These are phyloP conservation scores for Lentinula edodes DNA, from an alignment of 768 basidiomycete species.

Conservation along the genomic window DNA sequence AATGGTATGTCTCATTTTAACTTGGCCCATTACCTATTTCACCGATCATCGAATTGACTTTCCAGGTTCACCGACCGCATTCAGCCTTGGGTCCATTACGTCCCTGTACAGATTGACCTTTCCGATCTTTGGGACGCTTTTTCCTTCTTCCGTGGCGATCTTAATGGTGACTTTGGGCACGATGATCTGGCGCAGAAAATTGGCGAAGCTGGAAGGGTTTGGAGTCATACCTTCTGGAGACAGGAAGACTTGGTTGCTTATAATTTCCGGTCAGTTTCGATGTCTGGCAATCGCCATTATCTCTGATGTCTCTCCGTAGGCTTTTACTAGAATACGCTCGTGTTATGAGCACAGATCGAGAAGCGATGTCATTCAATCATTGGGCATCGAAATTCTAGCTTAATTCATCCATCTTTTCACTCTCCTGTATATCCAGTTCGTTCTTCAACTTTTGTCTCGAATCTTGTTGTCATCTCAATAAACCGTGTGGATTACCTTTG, in stretches of 20 bases:
- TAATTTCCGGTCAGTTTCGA: conserved; percentile 35
- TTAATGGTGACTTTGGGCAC: conserved; percentile 51
- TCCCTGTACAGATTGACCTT: conserved; percentile 62
- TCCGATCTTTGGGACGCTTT: conserved; percentile 67
- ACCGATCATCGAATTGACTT: not conserved
- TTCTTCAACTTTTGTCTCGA: too few species aligned
- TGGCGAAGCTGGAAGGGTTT: conserved; percentile 42
- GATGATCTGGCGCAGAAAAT: conserved; percentile 53
- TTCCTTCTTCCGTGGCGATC: conserved; percentile 67
- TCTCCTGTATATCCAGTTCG: too few species aligned
- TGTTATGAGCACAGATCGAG: conserved; percentile 37
- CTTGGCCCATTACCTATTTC: not conserved
- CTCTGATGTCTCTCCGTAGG: conserved; percentile 16
- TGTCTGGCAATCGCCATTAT: not conserved
- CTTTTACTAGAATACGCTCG: conserved; percentile 46
- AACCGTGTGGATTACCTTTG: too few species aligned
- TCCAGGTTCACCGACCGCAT: conserved; percentile 51
- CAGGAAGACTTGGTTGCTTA: conserved; percentile 50
- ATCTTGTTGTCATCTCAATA: not conserved
- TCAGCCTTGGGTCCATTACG: conserved; percentile 69
- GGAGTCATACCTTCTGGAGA: conserved; percentile 49
- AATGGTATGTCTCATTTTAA: conserved; percentile 42
- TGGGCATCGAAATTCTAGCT: not conserved
- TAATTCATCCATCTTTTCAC: not conserved
- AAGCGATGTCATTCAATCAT: conserved; percentile 22